Evolutionary conservation across 164 flowering plant genomes (phyloP), one percentile per base, ranked within the genome.

Genomic region (Chloranthus sessilifolius): DNA sequence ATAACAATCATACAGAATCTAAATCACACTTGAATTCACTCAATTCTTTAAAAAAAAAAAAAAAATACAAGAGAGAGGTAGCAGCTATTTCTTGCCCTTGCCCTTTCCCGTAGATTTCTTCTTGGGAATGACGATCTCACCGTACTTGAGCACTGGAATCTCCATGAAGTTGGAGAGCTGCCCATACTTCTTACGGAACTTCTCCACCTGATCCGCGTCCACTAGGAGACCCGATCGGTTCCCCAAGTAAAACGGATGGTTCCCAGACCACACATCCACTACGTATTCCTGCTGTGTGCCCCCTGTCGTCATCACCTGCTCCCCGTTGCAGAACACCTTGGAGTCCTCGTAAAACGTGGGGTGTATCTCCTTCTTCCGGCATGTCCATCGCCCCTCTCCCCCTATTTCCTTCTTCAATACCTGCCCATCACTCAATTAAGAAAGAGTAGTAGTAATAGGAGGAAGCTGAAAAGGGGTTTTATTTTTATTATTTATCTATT

Each of bases 221-320:
- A 70, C 56, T 10, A 80, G 40, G 12, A 60, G 22, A 15, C 62
- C 80, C 16, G 87, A 74, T 14, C 85, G 67, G 53, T 63, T 65
- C 4, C 96, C 96, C 47, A 77, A 73, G 59, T 78, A 82, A 59
- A 82, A 84, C 7, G 92, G 88, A 60, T 87, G 92, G 71, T 87
- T 87, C 1, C 96, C 96, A 7, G 96, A 84, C 94, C 96, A 87
- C 1, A 82, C 92, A 20, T 87, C 96, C 39, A 87, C 90, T n/a
- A 66, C 73, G 62, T 84, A 84, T 74, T 87, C 96, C 64, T 75
- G 69, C 74, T 74, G 72, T 42, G 96, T 87, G 24, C 96, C 96
- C 1, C 92, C 85, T 0, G 92, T 84, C 9, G 89, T 84, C 85
- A 87, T 68, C 53, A 84, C 89, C 36, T 64, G 82, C 66, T 87